A percentile compares a stretch with the other conserved stretches of the same genome.
Evolutionary conservation across 2,329 filamentous ascomycete species (phyloP).

Genomic region (Colletotrichum kahawae): DNA sequence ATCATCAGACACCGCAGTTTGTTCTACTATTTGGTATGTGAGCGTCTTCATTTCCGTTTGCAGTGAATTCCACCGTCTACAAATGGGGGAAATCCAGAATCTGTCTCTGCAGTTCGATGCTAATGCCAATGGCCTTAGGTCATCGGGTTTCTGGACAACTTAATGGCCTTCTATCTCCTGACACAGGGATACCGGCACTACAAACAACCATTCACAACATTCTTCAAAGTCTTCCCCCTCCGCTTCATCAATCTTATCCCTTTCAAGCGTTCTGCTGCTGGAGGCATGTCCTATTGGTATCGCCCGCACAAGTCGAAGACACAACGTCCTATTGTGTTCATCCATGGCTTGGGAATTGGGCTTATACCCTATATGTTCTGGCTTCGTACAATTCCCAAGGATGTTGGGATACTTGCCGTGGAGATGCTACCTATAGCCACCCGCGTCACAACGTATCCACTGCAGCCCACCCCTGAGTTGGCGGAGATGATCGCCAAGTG

Average conservation of each 20-base stretch:
- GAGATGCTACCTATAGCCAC: conserved; percentile 65
- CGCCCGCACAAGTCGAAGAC: conserved; percentile 63
- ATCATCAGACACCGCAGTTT: conserved; percentile 60
- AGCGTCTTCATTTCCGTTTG: neutral
- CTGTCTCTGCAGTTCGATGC: neutral
- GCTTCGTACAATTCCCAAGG: conserved; percentile 41
- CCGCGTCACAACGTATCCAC: conserved; percentile 56
- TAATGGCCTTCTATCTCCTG: conserved; percentile 35
- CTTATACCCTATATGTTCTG: conserved; percentile 63
- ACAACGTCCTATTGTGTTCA: conserved; percentile 62
- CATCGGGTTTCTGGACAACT: conserved; percentile 52
- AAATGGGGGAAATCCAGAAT: neutral
- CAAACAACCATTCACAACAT: conserved; percentile 47
- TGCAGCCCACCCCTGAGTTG: conserved; percentile 27
- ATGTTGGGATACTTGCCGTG: conserved; percentile 62
- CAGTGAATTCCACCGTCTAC: neutral
- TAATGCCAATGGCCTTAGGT: conserved; percentile 31
- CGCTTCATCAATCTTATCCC: conserved; percentile 54
- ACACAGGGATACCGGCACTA: conserved; percentile 44
- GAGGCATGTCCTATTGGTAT: conserved; percentile 63
- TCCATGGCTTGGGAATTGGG: conserved; percentile 64
- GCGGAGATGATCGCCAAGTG: conserved; percentile 14
- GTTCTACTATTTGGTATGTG: conserved; percentile 59
- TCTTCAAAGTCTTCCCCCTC: conserved; percentile 56
- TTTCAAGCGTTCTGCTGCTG: conserved; percentile 48